These are phyloP conservation scores for Phytophthora lateralis DNA, from an alignment of 352 stramenopile species.

Conservation along the genomic window DNA sequence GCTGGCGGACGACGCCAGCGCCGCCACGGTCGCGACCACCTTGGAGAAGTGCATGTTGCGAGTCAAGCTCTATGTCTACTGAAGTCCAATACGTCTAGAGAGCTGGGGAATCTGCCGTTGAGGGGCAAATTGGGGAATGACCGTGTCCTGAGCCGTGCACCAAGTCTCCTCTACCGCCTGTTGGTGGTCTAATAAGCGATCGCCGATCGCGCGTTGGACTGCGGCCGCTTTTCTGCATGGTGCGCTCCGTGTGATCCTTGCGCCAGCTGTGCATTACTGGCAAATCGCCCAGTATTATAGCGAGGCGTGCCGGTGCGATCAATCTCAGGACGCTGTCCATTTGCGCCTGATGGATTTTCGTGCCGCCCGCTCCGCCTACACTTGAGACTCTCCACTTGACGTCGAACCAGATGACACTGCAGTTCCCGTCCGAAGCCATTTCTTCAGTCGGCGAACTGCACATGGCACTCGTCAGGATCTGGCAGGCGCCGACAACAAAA, in stretches of 20 bases:
- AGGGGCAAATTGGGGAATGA: conserved; percentile 39
- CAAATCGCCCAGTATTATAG: conserved; percentile 22
- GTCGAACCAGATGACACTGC: background rate
- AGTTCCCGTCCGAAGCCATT: conserved; percentile 11
- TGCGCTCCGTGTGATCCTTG: conserved; percentile 29
- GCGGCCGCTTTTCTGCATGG: conserved; percentile 21
- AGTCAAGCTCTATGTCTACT: background rate
- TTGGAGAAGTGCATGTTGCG: conserved; percentile 29
- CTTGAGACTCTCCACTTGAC: conserved; percentile 3
- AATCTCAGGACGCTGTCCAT: conserved; percentile 32
- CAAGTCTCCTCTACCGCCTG: conserved; percentile 16
- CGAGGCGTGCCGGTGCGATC: conserved; percentile 18
- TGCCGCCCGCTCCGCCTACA: conserved; percentile 1
- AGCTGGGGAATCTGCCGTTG: conserved; percentile 18
- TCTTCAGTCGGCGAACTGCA: conserved; percentile 1
- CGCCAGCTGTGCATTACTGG: conserved; percentile 22
- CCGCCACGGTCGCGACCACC: conserved; percentile 18
- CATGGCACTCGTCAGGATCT: background rate
- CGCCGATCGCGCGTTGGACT: conserved; percentile 34
- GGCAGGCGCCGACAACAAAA: background rate
- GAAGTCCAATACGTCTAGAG: background rate
- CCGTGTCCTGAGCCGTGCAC: conserved; percentile 6
- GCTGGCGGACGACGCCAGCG: conserved; percentile 16
- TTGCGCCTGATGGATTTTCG: conserved; percentile 29
- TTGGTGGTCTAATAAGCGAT: conserved; percentile 6